A percentile compares a stretch with the other conserved stretches of the same genome.
Evolutionary conservation across 345 rosid genomes (phyloP).

Genomic region (Euphorbia lathyris): DNA sequence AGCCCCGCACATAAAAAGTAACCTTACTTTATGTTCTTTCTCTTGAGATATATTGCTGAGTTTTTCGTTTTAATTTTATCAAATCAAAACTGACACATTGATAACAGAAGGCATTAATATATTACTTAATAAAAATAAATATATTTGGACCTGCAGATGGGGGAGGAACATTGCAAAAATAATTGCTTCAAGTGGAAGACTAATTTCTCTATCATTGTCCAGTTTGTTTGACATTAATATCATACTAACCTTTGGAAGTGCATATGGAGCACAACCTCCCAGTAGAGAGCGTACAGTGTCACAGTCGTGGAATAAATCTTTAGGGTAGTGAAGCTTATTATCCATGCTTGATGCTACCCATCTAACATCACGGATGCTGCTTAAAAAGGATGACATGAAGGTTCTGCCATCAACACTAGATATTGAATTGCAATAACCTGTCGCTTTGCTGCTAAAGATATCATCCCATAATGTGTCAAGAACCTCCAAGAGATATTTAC

Average conservation of each 20-base stretch:
- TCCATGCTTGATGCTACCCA: constrained; percentile 83
- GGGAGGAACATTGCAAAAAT: neutral
- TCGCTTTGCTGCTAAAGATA: constrained; percentile 53
- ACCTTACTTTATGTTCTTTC: neutral
- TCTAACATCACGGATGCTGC: constrained; percentile 46
- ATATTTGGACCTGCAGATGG: neutral
- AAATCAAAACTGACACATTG: neutral
- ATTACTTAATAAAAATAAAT: neutral
- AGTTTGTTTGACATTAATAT: neutral
- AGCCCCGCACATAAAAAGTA: neutral
- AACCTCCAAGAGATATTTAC: constrained; percentile 63
- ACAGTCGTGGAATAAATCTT: constrained; percentile 70
- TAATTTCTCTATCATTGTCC: neutral
- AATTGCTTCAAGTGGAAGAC: neutral
- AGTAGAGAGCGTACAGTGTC: constrained; percentile 70
- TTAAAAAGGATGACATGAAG: constrained; percentile 67
- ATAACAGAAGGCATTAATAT: neutral
- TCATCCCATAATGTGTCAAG: constrained; percentile 79
- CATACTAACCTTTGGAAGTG: constrained; percentile 81
- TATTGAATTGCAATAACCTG: constrained; percentile 34
- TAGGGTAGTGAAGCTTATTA: constrained; percentile 63
- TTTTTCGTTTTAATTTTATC: neutral
- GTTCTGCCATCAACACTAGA: constrained; percentile 33
- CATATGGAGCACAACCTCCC: constrained; percentile 76
- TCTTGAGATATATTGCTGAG: neutral